Percentiles rank a stretch among this genome's conserved stretches.
phyloP scores from a whole-genome alignment of 768 basidiomycete genomes.

The Aureoboletus auriporus region DNA sequence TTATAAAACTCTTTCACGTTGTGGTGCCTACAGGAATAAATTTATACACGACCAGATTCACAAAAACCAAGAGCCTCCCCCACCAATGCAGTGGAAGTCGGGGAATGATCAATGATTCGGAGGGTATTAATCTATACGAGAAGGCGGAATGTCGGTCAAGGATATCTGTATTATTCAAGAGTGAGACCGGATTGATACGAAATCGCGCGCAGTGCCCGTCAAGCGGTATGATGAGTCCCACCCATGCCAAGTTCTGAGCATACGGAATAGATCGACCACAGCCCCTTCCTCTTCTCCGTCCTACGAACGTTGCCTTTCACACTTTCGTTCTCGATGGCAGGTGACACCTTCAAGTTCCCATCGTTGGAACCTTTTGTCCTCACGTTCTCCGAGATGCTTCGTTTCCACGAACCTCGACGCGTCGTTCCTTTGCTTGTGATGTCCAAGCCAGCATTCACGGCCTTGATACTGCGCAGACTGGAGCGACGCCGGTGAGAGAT shows the following conservation, averaged over 20 bases:
- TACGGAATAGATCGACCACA: slow-evolving; percentile 28
- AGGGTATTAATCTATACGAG: no score
- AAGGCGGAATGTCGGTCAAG: no score
- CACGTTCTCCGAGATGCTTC: slow-evolving; percentile 15
- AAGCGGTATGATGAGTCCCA: slow-evolving; percentile 4
- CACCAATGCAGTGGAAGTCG: no score
- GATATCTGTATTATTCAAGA: no score
- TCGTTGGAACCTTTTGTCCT: slow-evolving; percentile 6
- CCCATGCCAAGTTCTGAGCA: slow-evolving; percentile 21
- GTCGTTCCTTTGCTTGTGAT: slow-evolving; percentile 16
- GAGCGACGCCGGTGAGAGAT: slow-evolving; percentile 13
- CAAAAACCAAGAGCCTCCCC: no score
- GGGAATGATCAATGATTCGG: no score
- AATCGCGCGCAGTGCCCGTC: background rate
- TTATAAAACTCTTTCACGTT: no score
- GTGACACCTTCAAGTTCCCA: slow-evolving; percentile 2
- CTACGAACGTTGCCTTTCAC: background rate
- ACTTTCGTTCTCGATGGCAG: slow-evolving; percentile 12
- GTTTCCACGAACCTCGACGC: slow-evolving; percentile 27
- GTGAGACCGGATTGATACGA: no score
- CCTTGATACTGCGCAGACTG: slow-evolving; percentile 15
- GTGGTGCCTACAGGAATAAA: no score
- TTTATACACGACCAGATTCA: no score
- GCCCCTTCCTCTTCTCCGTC: slow-evolving; percentile 21
- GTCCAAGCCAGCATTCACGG: background rate